Conservation (phyloP, 495 filamentous ascomycete genomes). For the Copromyces sp. region DNA sequence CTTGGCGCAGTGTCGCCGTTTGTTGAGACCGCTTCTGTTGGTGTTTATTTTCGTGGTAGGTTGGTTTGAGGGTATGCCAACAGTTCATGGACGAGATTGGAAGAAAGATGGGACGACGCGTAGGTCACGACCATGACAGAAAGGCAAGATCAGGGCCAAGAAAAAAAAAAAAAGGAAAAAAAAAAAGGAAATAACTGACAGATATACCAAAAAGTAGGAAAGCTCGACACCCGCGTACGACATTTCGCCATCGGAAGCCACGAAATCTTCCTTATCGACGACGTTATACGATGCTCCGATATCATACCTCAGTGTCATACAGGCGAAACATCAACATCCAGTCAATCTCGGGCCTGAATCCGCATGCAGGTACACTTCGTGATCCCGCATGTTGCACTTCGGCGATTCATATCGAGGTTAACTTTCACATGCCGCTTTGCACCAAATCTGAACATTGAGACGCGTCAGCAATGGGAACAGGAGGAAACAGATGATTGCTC, state of each 20-base stretch:
- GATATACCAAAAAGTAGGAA: background rate
- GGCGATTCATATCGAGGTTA: accelerated
- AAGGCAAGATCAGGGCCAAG: no score
- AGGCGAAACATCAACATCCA: background rate
- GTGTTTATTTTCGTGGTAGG: background rate
- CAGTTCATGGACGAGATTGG: background rate
- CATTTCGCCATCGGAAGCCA: background rate
- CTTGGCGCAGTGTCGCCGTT: background rate
- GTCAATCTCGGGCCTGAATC: background rate
- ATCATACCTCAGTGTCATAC: background rate
- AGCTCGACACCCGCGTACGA: background rate
- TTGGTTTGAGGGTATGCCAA: background rate
- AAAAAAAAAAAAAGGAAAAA: background rate
- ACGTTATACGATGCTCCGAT: background rate
- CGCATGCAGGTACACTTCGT: background rate
- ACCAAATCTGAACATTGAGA: background rate
- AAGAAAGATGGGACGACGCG: background rate
- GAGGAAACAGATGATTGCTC: background rate
- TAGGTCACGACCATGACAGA: background rate
- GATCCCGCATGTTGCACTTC: background rate
- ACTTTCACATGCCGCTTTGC: background rate
- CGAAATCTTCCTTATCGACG: background rate
- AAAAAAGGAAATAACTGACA: background rate
- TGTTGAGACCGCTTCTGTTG: background rate
- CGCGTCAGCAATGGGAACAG: background rate